A percentile compares a stretch with the other conserved stretches of the same genome.
Conservation (phyloP, 1,284 basidiomycete genomes). For the Malassezia yamatoensis region DNA sequence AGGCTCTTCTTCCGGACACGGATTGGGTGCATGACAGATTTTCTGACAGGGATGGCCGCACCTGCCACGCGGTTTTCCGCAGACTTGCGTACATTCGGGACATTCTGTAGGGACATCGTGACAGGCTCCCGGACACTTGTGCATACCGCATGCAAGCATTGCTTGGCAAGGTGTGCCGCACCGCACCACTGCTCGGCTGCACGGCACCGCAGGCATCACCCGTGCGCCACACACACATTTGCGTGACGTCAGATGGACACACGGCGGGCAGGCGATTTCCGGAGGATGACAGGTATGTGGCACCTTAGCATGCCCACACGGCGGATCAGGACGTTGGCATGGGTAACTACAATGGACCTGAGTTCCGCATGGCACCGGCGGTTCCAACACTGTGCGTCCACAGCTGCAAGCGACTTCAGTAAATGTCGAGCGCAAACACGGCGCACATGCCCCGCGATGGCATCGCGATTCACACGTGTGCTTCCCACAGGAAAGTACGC, state of each 20-base stretch:
- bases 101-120: slow-evolving; percentile 33
- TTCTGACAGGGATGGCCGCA: slow-evolving; percentile 40
- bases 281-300: slow-evolving; percentile 42
- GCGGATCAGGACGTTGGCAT: slow-evolving; percentile 32
- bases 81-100: slow-evolving; percentile 33
- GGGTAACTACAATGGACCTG: slow-evolving; percentile 39
- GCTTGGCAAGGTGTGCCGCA: slow-evolving; percentile 38
- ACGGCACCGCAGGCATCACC: slow-evolving; percentile 38
- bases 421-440: slow-evolving; percentile 43
- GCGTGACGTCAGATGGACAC: slow-evolving; percentile 40
- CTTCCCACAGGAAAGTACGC: slow-evolving; percentile 34
- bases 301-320: slow-evolving; percentile 43
- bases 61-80: slow-evolving; percentile 33
- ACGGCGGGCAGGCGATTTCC: slow-evolving; percentile 40
- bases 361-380: slow-evolving; percentile 44
- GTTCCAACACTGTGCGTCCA: slow-evolving; percentile 43
- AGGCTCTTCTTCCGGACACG: slow-evolving; percentile 36
- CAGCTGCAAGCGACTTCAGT: slow-evolving; percentile 43
- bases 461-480: slow-evolving; percentile 40
- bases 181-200: slow-evolving; percentile 32
- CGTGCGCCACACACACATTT: slow-evolving; percentile 40
- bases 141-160: slow-evolving; percentile 38
- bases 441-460: slow-evolving; percentile 43
- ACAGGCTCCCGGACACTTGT: slow-evolving; percentile 36
- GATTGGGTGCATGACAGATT: slow-evolving; percentile 39